A percentile compares a stretch with the other conserved stretches of the same genome.
Evolutionary conservation across 2,329 filamentous ascomycete genomes (phyloP).

Genomic region (Delphinella strobiligena): DNA sequence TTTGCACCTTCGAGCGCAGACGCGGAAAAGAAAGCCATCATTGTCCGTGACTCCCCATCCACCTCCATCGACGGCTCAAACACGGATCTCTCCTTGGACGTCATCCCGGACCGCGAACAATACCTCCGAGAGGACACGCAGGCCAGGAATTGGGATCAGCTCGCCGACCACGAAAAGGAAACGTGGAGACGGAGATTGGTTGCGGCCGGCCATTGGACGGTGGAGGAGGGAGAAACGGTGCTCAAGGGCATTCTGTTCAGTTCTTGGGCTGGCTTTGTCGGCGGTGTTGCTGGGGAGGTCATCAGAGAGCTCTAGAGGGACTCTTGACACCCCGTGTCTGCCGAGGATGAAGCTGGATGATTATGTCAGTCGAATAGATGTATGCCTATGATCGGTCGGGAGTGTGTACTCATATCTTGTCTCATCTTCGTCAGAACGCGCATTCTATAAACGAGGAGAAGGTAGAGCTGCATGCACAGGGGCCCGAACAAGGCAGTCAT

Average conservation of each 20-base stretch:
- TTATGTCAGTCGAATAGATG: not conserved
- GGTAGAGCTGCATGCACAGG: too few species aligned
- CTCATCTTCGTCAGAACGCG: too few species aligned
- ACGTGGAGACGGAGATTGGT: slow-evolving; percentile 59
- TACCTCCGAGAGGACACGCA: slow-evolving; percentile 30
- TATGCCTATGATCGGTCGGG: too few species aligned
- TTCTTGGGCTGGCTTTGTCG: slow-evolving; percentile 53
- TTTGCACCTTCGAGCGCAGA: slow-evolving; percentile 3
- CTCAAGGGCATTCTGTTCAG: slow-evolving; percentile 69
- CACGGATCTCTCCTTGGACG: slow-evolving; percentile 20
- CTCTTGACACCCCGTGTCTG: too few species aligned
- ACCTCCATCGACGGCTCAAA: slow-evolving; percentile 24
- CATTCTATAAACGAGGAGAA: too few species aligned
- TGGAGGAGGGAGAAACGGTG: slow-evolving; percentile 63
- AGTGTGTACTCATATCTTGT: too few species aligned
- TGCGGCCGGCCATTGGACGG: slow-evolving; percentile 66
- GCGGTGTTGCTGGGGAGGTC: slow-evolving; percentile 27
- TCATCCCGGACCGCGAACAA: slow-evolving; percentile 23
- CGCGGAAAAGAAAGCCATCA: slow-evolving; percentile 24
- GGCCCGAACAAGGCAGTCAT: too few species aligned
- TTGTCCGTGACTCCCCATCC: slow-evolving; percentile 23
- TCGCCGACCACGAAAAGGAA: slow-evolving; percentile 49
- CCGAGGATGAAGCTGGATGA: not conserved
- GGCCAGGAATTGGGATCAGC: slow-evolving; percentile 59
- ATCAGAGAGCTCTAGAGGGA: slow-evolving; percentile 13